Conservation (phyloP, 2,329 filamentous ascomycete genomes). For the Cladosporium colombiae region DNA sequence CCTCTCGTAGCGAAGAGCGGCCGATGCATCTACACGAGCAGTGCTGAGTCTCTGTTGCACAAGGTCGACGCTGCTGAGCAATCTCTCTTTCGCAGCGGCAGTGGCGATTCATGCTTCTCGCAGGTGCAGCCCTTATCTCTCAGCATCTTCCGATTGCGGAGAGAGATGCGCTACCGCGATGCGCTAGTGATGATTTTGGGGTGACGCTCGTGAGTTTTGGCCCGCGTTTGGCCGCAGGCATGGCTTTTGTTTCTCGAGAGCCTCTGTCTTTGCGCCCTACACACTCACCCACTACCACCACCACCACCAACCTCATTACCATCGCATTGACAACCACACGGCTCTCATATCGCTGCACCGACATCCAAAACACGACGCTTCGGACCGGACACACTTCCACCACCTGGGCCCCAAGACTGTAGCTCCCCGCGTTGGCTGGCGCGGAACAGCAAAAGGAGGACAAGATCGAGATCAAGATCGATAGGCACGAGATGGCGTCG, state of each 20-base stretch:
- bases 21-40: background rate
- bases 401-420: background rate
- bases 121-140: slow-evolving; percentile 1
- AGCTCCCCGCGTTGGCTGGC: slow-evolving; percentile 24
- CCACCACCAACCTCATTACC: background rate
- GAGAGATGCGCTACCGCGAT: slow-evolving; percentile 10
- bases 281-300: background rate
- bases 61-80: background rate
- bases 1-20: background rate
- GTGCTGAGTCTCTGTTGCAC: background rate
- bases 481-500: slow-evolving; percentile 24
- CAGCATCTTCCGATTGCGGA: slow-evolving; percentile 15
- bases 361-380: background rate
- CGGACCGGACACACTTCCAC: background rate
- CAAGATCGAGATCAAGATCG: slow-evolving; percentile 21
- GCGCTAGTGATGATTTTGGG: slow-evolving; percentile 3
- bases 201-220: background rate
- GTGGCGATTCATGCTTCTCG: background rate
- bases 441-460: slow-evolving; percentile 21
- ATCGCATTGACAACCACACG: background rate
- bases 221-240: background rate
- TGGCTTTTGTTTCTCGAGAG: background rate
- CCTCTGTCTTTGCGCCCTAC: background rate
- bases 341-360: background rate
- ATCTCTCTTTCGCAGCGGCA: background rate